phyloP scores from a whole-genome alignment of 2,329 filamentous ascomycete species.

The Nigrospora osmanthi region DNA sequence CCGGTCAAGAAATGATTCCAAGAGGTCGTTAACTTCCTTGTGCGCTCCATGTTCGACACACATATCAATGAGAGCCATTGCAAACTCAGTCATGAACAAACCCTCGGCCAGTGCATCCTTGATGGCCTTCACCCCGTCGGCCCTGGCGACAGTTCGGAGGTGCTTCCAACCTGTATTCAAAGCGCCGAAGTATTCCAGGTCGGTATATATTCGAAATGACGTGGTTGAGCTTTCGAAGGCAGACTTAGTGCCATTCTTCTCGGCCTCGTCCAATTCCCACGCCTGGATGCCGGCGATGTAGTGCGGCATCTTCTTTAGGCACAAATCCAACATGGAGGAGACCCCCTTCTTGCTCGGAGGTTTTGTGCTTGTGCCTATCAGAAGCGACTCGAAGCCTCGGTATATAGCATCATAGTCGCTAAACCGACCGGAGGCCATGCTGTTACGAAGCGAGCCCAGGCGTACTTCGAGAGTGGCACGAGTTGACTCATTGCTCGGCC shows the following conservation, averaged over 20 bases:
- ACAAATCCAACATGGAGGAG: slow-evolving; percentile 39
- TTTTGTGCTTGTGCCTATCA: slow-evolving; percentile 27
- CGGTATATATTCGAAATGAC: slow-evolving; percentile 37
- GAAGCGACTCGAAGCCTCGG: slow-evolving; percentile 33
- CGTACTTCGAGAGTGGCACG: slow-evolving; percentile 22
- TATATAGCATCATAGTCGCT: slow-evolving; percentile 36
- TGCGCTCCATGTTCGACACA: slow-evolving; percentile 26
- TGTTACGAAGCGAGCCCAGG: slow-evolving; percentile 23
- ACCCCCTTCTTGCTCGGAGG: slow-evolving; percentile 13
- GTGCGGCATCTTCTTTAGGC: slow-evolving; percentile 37
- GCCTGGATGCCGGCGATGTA: slow-evolving; percentile 38
- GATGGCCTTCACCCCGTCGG: slow-evolving; percentile 37
- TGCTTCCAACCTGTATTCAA: slow-evolving; percentile 34
- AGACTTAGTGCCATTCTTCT: slow-evolving; percentile 26
- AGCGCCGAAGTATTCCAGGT: slow-evolving; percentile 36
- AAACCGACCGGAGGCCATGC: slow-evolving; percentile 19
- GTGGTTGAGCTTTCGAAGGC: slow-evolving; percentile 26
- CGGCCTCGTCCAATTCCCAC: slow-evolving; percentile 28
- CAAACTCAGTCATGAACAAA: slow-evolving; percentile 31
- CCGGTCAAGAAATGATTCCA: slow-evolving; percentile 24
- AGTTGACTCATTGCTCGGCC: too few relatives aligned
- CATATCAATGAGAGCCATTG: slow-evolving; percentile 30
- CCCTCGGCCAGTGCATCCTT: slow-evolving; percentile 31
- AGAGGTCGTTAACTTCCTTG: slow-evolving; percentile 32
- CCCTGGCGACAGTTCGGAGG: slow-evolving; percentile 34